Conservation (phyloP, 1,284 basidiomycete species). For the Megacollybia platyphylla region DNA sequence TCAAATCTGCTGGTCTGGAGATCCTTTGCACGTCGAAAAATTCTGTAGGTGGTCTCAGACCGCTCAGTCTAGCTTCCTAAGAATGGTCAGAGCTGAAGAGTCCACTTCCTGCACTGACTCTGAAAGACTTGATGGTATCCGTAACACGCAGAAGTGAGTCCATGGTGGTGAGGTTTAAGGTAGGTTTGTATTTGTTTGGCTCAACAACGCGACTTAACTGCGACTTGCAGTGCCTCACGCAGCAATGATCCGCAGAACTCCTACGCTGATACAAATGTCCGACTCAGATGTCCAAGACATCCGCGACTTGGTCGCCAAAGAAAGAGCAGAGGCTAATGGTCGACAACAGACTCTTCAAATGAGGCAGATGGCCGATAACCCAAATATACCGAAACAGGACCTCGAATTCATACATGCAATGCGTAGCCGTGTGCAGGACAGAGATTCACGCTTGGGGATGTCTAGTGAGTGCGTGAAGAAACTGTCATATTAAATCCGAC, state of each 20-base stretch:
- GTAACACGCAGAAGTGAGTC: slow-evolving; percentile 48
- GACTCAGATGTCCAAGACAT: slow-evolving; percentile 67
- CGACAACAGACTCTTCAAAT: slow-evolving; percentile 27
- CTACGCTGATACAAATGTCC: slow-evolving; percentile 61
- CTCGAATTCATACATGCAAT: slow-evolving; percentile 19
- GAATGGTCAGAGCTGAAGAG: not conserved
- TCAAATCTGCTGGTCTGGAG: slow-evolving; percentile 67
- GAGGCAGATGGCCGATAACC: slow-evolving; percentile 29
- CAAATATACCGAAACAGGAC: slow-evolving; percentile 24
- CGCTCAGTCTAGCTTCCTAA: slow-evolving; percentile 76
- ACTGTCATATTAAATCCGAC: too few relatives aligned
- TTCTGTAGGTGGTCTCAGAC: slow-evolving; percentile 68
- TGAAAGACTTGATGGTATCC: slow-evolving; percentile 62
- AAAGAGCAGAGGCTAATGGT: slow-evolving; percentile 30
- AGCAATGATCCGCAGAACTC: slow-evolving; percentile 60
- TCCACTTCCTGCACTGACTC: slow-evolving; percentile 28
- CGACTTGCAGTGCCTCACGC: too few relatives aligned
- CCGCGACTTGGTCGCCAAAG: slow-evolving; percentile 43
- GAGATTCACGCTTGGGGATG: slow-evolving; percentile 25
- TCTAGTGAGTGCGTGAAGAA: slow-evolving; percentile 12
- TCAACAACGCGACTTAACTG: too few relatives aligned
- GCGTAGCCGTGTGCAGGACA: slow-evolving; percentile 18
- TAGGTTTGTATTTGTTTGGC: too few relatives aligned
- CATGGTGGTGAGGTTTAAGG: slow-evolving; percentile 22
- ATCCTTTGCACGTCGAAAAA: slow-evolving; percentile 87